Evolutionary conservation across 495 filamentous ascomycete genomes (phyloP), one percentile per base, ranked within the genome.

Genomic region (Tuber melanosporum): DNA sequence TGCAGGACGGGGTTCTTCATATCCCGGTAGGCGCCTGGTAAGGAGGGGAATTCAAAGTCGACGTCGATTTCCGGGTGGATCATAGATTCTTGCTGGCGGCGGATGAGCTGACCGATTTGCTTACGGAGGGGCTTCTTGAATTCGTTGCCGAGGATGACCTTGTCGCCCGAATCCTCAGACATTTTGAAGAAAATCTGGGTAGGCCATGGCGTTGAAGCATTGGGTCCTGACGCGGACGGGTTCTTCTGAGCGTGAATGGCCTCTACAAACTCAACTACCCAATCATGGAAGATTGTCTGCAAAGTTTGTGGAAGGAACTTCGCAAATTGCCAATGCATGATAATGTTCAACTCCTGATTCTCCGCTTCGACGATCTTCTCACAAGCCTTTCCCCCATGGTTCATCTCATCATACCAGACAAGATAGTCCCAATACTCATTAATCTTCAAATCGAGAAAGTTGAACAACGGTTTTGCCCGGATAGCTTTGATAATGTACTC

Each of bases 371-470:
- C 87, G 17, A 98, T 93, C 79, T 95, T 89, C 45, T 90, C 88
- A 82, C 92, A 95, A 4, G 93, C 96, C 82, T 95, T 97, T 74
- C 95, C 95, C 73, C 95, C 95, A 83, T 98, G 97, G 85, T 99
- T 99, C 86, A 94, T 95, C 85, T 97, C 94, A 84, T 99, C 95
- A 78, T 98, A 98, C 95, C 95, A 99, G n/a, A 97, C 91, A 0
- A 99, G 90, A 84, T 98, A 98, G 83, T 99, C 95, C 95, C 95
- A 99, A 84, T 98, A 99, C 84, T 99, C 95, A 80, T 94, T 97
- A 83, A 99, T 97, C 79, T 98, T 93, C 15, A 99, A 88, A 80
- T 99, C 96, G 71, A 99, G 91, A 85, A 99, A 99, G 83, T 97
- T 92, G 87, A 99, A 99, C 0, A 97, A 88, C 0, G 95, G 94